Conservation (phyloP, 1,284 basidiomycete species). For the Cryptococcus amylolentus region DNA sequence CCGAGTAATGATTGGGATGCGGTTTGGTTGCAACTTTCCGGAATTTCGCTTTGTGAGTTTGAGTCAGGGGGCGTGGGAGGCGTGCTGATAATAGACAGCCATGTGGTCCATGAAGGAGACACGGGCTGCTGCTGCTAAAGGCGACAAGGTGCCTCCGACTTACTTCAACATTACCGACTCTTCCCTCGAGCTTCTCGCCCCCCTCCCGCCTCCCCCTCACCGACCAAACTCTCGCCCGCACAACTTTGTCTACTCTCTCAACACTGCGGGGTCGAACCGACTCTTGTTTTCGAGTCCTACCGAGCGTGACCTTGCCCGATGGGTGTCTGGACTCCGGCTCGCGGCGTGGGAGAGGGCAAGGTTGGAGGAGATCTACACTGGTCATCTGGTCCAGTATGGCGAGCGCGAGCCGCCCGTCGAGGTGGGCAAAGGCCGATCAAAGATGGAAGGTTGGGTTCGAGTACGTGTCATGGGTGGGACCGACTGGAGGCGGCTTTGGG, state of each 20-base stretch:
- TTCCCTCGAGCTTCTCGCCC: constrained; percentile 55
- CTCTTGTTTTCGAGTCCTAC: constrained; percentile 81
- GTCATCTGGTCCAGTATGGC: constrained; percentile 74
- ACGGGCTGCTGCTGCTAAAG: constrained; percentile 44
- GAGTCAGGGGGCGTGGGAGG: background rate
- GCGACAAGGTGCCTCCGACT: constrained; percentile 46
- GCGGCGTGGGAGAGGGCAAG: constrained; percentile 93
- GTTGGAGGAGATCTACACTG: constrained; percentile 95
- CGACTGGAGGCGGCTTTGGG: constrained; percentile 89
- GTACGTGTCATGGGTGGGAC: constrained; percentile 89
- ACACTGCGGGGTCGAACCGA: constrained; percentile 89
- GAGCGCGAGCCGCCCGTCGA: constrained; percentile 65
- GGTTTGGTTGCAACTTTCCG: constrained; percentile 91
- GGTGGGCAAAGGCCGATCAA: constrained; percentile 59
- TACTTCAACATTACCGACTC: constrained; percentile 48
- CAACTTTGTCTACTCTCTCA: constrained; percentile 81
- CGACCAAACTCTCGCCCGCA: constrained; percentile 52
- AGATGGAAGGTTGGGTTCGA: constrained; percentile 88
- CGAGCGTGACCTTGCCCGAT: constrained; percentile 69
- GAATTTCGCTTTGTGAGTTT: constrained; percentile 72
- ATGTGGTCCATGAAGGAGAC: constrained; percentile 52
- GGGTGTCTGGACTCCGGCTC: constrained; percentile 86
- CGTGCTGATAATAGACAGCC: constrained; percentile 17
- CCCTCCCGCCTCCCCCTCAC: constrained; percentile 53
- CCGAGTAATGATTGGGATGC: constrained; percentile 81